Evolutionary conservation across 768 basidiomycete species (phyloP), one percentile per base, ranked within the genome.

Genomic region (Coprinopsis strossmayeri): DNA sequence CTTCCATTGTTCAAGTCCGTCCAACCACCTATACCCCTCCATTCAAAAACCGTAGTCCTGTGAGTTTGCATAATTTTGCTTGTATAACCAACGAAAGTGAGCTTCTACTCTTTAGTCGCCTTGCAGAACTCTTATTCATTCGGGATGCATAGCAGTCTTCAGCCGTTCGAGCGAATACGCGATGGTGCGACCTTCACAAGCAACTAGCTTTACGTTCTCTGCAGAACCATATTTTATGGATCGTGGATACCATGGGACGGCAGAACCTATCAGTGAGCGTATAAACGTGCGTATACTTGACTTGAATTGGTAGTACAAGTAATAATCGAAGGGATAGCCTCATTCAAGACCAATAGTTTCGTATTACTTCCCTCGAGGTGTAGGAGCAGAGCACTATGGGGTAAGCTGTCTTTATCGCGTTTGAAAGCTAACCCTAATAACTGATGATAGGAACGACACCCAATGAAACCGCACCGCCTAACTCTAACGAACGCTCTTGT

Each of bases 401-500:
- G 95, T 95, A 69, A 48, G 81, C 68, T 32, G 18, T 17, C 30
- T 38, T 35, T 20, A 24, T 13, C 23, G 12, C 5, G 2, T 11
- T 25, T 35, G 48, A 27, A 48, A 28, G 18, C 35, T 5, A 21
- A 24, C 37, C 37, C 28, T 47, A 21, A 49, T 37, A 35, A 34
- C 24, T 34, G 57, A n/a, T n/a, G n/a, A n/a, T n/a, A 98, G 95
- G 92, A 96, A 78, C 81, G 87, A 41, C 95, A 99, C 69, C 95
- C 95, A 2, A 99, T 99, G 95, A 96, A 97, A 64, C 95, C 95
- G 3, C 92, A 96, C 58, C 78, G 95, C 21, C 69, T 99, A n/a
- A 93, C 95, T 2, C 66, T 99, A 46, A 98, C 96, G 15, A 99
- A 97, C 57, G 84, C 93, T 1, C 78, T 99, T 40, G 94, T 98